A percentile compares a stretch with the other conserved stretches of the same genome.
These are phyloP conservation scores for Xylaria flabelliformis DNA, from an alignment of 495 filamentous ascomycete species.

Conservation along the genomic window DNA sequence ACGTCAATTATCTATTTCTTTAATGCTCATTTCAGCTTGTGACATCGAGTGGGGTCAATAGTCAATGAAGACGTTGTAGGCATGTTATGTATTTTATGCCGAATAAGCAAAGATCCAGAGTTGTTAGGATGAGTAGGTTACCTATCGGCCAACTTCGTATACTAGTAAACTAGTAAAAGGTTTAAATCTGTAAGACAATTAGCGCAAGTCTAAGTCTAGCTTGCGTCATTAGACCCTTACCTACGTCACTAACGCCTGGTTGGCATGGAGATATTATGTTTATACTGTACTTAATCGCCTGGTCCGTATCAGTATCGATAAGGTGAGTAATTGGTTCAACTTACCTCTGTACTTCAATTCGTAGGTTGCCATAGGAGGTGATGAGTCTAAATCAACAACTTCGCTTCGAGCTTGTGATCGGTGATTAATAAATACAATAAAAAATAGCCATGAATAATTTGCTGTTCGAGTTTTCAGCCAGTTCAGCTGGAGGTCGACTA, in stretches of 20 bases:
- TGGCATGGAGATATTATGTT: slow-evolving; percentile 8
- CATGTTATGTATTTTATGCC: too few species aligned
- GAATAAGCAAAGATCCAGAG: too few species aligned
- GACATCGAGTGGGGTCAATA: too few species aligned
- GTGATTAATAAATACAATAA: neutral
- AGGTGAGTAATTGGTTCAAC: neutral
- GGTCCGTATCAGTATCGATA: neutral
- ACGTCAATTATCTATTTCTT: neutral
- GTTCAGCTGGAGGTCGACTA: slow-evolving; percentile 16
- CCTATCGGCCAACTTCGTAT: neutral
- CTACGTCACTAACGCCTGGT: slow-evolving; percentile 9
- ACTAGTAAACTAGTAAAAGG: neutral
- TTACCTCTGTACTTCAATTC: neutral
- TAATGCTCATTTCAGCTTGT: too few species aligned
- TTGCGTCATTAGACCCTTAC: slow-evolving; percentile 8
- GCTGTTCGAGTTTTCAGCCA: slow-evolving; percentile 4
- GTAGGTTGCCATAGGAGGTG: neutral
- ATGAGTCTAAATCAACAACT: neutral
- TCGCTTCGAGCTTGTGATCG: neutral
- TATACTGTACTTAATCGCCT: neutral
- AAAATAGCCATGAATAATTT: neutral
- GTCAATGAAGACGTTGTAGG: too few species aligned
- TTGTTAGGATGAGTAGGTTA: too few species aligned
- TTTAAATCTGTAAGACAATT: neutral
- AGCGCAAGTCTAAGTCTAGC: neutral